Evolutionary conservation across 164 flowering plant species (phyloP), one percentile per base, ranked within the genome.

Genomic region (Vitis rupestris): DNA sequence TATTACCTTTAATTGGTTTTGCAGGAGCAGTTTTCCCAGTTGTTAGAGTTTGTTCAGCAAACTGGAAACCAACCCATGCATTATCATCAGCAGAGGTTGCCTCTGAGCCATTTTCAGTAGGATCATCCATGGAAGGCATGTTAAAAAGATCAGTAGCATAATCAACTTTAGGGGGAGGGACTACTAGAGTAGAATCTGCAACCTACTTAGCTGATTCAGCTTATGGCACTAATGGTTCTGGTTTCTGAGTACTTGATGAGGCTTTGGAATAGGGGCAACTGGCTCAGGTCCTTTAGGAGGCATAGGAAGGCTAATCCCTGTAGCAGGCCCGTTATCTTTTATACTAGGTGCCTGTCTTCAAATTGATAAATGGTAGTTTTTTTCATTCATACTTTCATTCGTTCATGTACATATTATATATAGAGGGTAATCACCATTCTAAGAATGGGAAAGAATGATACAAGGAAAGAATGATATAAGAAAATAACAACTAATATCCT

Each of bases 61-160:
- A 86, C 72, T 93, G 99, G 70, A 95, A 95, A 59, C 93, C 97
- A 56, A 97, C 97, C 99, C 99, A 93, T 57, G 78, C 54, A 76
- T 69, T 80, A 76, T 92, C 97, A 69, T 92, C 95, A 56, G 74
- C 50, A 14, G 87, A 66, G 50, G 85, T 75, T 72, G 84, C 71
- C 65, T 76, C 94, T 49, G 87, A 70, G 49, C 84, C 81, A 81
- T 81, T 90, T 71, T 86, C 92, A 68, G 68, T 76, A 4, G 96
- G 83, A 55, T 71, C 82, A 59, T 90, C 97, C 89, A 89, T 64
- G 12, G 98, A 90, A 64, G 93, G 93, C 91, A 95, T 91, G 79
- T 86, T 74, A 69, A 95, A 93, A 70, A 95, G 94, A 81, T 95
- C 97, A 74, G 91, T 87, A 31, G 97, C 93, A 84, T 50, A 81